Percentiles rank a stretch among this genome's conserved stretches.
Conservation (phyloP, 371 early-diverging fungal species). For the Mucor plumbeus region DNA sequence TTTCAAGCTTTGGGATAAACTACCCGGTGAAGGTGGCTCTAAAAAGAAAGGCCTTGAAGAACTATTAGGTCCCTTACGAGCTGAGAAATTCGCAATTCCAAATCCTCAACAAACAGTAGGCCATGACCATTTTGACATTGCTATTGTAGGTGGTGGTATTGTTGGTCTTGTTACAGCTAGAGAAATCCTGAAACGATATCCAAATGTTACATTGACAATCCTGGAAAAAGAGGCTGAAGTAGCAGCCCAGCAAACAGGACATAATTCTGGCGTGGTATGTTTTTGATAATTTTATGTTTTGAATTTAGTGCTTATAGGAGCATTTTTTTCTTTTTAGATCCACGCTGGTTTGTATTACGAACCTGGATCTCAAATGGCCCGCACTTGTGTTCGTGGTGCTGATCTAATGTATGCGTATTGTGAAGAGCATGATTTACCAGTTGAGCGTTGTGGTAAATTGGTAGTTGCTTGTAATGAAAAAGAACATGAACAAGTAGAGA, state of each 20-base stretch:
- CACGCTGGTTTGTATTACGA: constrained; percentile 49
- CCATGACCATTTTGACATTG: constrained; percentile 42
- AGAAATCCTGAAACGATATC: constrained; percentile 47
- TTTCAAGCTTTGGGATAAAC: constrained; percentile 30
- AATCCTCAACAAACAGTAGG: constrained; percentile 21
- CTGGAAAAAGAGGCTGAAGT: constrained; percentile 54
- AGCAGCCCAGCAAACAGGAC: constrained; percentile 51
- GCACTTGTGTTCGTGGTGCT: constrained; percentile 45
- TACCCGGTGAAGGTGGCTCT: constrained; percentile 42
- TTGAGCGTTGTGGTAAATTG: constrained; percentile 46
- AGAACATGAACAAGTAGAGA: constrained; percentile 45
- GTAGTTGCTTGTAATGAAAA: constrained; percentile 43
- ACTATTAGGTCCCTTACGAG: constrained; percentile 36
- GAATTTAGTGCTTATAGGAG: not conserved
- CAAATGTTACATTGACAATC: constrained; percentile 41
- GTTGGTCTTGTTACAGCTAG: constrained; percentile 54
- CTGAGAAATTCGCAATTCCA: constrained; percentile 28
- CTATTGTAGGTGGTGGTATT: constrained; percentile 48
- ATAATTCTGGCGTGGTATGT: constrained; percentile 43
- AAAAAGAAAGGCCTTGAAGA: constrained; percentile 34
- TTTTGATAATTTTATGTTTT: not conserved
- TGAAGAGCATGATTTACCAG: constrained; percentile 44
- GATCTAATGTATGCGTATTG: constrained; percentile 51
- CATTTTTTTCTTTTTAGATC: constrained; percentile 30
- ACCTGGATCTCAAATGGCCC: constrained; percentile 53